Base-by-base conservation (phyloP, 768 basidiomycete species). In the Coprinopsis cinerea region DNA sequence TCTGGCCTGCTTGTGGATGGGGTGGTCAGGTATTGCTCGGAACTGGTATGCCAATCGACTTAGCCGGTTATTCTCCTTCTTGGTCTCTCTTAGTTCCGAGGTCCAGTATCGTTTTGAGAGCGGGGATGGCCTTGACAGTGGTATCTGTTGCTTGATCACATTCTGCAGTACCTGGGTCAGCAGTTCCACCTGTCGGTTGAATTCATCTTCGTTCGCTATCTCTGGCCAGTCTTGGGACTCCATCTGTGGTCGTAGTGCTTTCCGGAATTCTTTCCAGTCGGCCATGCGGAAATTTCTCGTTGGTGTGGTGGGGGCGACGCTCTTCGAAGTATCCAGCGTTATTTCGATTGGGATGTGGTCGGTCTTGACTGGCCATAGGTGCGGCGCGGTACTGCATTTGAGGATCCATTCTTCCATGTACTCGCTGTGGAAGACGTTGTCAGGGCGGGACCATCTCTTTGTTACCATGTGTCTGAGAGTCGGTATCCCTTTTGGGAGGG, bases 281-380 rank as follows among this genome's bases (percentile, higher is more conserved):
- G 52, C 47, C 17, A 32, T 48, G 2, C 51, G 13, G 48, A 53
- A 62, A 50, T 62, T 61, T 11, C 17, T 15, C 1, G 28, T 6
- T 1, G 53, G 47, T 24, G 1, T 34, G 18, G 1, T 44, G 18
- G 2, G 1, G 7, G 23, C 30, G 1, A 30, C 22, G 15, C 9
- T 18, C 0, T 48, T 28, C 0, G 47, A 24, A 2, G 71, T 20
- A 32, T 70, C 59, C 0, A 76, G 14, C 0, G 52, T 40, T 0
- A 57, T 68, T 10, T 53, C 23, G 9, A 79, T 70, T 0, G 69
- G 73, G 45, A 66, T 63, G 57, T 79, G 74, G 59, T 78, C 75
- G 0, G 71, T 67, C 0, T 47, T 43, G 0, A 57, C 30, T 0
- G 65, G 67, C 1, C 44, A 48, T 0, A 37, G 9, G 0, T 53